Conservation (phyloP, 2,329 filamentous ascomycete genomes). For the Tolypocladium ovalisporum region DNA sequence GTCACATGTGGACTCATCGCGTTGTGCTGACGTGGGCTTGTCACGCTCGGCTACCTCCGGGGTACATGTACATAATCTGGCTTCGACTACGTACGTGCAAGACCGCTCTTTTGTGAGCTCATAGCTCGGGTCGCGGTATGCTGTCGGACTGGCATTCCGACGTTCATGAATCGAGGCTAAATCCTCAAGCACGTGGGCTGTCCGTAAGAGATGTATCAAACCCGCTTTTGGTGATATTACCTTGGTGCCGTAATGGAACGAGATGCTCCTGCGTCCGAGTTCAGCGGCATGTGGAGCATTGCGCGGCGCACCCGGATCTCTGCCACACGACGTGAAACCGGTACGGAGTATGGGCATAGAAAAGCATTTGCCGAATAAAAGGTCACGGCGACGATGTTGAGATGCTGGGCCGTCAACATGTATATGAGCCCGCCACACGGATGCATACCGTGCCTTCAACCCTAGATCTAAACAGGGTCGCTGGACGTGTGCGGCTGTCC, state of each 20-base stretch:
- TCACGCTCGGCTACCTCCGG: neutral
- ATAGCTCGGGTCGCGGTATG: too few species aligned
- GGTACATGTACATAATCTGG: neutral
- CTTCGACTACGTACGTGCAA: too few species aligned
- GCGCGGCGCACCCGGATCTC: neutral
- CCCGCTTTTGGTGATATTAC: neutral
- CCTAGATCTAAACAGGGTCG: too few species aligned
- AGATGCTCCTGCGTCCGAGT: neutral
- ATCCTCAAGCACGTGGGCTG: too few species aligned
- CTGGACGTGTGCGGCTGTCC: neutral
- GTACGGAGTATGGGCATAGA: too few species aligned
- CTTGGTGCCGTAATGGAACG: neutral
- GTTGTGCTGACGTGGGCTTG: neutral
- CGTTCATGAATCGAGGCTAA: too few species aligned
- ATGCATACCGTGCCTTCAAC: too few species aligned
- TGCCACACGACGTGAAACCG: neutral
- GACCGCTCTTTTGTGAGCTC: too few species aligned
- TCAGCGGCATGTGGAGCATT: too few species aligned
- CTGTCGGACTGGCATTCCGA: too few species aligned
- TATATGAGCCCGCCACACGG: neutral
- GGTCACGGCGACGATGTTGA: neutral
- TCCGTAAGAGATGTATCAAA: too few species aligned
- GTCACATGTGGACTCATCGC: too few species aligned
- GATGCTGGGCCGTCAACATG: neutral
- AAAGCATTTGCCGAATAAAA: neutral